A percentile compares a stretch with the other conserved stretches of the same genome.
These are phyloP conservation scores for Carpinus viminea DNA, from an alignment of 306 rosid species.

Conservation along the genomic window DNA sequence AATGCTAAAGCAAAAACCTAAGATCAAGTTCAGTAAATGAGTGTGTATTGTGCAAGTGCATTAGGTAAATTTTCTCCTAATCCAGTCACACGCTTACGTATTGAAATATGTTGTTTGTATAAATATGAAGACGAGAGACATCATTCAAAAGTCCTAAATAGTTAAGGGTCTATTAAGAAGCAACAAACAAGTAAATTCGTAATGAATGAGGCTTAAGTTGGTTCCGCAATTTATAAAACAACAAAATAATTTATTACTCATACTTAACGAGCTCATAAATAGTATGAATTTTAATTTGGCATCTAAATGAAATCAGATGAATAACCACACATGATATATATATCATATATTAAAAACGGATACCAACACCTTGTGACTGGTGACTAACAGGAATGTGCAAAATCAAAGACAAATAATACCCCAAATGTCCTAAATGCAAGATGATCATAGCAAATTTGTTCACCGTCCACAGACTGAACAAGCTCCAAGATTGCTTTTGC, in stretches of 20 bases:
- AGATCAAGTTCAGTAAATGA: neutral
- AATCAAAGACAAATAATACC: slow-evolving; percentile 45
- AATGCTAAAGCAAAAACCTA: neutral
- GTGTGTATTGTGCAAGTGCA: neutral
- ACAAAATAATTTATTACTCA: no score
- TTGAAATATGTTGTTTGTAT: neutral
- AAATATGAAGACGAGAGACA: neutral
- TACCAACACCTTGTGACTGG: neutral
- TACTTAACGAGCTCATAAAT: no score
- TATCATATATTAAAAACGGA: no score
- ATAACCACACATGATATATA: no score
- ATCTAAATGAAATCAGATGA: no score
- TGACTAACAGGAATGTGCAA: neutral
- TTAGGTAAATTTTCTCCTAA: neutral
- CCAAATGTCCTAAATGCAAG: slow-evolving; percentile 93
- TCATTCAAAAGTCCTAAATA: neutral
- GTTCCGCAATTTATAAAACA: no score
- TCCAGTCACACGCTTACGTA: neutral
- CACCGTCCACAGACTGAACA: slow-evolving; percentile 59
- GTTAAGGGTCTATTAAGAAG: neutral
- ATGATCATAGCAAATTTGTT: slow-evolving; percentile 75
- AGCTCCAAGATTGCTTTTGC: slow-evolving; percentile 84
- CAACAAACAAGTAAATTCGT: no score
- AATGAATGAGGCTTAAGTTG: no score
- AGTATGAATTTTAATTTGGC: no score